Conservation (phyloP, 352 stramenopile genomes). For the Phytophthora capsici region DNA sequence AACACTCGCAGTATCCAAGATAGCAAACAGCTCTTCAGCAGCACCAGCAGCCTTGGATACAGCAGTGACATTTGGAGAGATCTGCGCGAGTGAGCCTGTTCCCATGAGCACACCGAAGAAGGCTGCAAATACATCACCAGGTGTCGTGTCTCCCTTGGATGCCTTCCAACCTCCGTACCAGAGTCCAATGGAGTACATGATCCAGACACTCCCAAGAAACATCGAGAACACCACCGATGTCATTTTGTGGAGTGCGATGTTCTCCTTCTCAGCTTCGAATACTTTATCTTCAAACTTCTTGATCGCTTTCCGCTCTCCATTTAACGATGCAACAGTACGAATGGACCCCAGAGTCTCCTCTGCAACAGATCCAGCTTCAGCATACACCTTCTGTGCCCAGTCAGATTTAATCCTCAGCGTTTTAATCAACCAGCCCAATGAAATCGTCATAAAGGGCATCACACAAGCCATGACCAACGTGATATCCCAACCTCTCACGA, state of each 20-base stretch:
- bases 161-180: slow-evolving; percentile 65
- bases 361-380: slow-evolving; percentile 47
- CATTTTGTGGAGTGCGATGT: slow-evolving; percentile 50
- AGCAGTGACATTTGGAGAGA: slow-evolving; percentile 59
- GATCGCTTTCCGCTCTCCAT: slow-evolving; percentile 42
- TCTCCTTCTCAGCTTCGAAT: slow-evolving; percentile 37
- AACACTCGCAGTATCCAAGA: slow-evolving; percentile 54
- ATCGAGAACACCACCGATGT: slow-evolving; percentile 34
- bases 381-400: slow-evolving; percentile 44
- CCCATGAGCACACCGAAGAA: slow-evolving; percentile 66
- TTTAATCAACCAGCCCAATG: slow-evolving; percentile 45
- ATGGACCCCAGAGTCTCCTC: slow-evolving; percentile 55
- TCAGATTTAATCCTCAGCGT: slow-evolving; percentile 35
- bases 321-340: slow-evolving; percentile 46
- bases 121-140: slow-evolving; percentile 49
- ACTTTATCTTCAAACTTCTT: slow-evolving; percentile 41
- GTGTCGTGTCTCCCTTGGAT: slow-evolving; percentile 26
- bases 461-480: slow-evolving; percentile 47
- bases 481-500: slow-evolving; percentile 50
- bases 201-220: slow-evolving; percentile 51
- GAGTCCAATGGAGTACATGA: slow-evolving; percentile 48
- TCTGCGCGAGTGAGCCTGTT: slow-evolving; percentile 47
- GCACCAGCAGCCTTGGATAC: slow-evolving; percentile 55
- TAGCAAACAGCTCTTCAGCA: slow-evolving; percentile 50
- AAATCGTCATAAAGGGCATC: slow-evolving; percentile 42